Evolutionary conservation across 768 basidiomycete genomes (phyloP).

Genomic region (Tulasnella sp.): DNA sequence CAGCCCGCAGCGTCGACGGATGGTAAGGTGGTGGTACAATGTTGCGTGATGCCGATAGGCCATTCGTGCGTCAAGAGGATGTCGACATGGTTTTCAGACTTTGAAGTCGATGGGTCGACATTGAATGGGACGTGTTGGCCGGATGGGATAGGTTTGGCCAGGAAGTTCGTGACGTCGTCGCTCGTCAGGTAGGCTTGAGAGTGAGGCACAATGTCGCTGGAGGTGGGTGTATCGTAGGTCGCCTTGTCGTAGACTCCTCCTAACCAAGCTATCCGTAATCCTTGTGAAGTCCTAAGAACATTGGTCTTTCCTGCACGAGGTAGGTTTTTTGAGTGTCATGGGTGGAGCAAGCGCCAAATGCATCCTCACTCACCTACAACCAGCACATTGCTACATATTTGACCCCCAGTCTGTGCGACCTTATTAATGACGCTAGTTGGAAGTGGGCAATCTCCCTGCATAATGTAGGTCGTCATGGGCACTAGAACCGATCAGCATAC

Average conservation of each 20-base stretch:
- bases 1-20: conserved; percentile 31
- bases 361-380: conserved; percentile 77
- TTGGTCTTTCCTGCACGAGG: conserved; percentile 61
- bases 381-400: conserved; percentile 73
- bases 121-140: conserved; percentile 7
- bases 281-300: conserved; percentile 65
- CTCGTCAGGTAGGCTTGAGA: conserved; percentile 17
- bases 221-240: conserved; percentile 22
- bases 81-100: conserved; percentile 42
- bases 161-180: conserved; percentile 20
- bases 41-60: conserved; percentile 53
- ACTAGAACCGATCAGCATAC: conserved; percentile 34
- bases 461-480: conserved; percentile 85
- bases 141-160: conserved; percentile 15
- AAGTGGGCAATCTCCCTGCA: conserved; percentile 72
- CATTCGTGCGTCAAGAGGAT: conserved; percentile 73
- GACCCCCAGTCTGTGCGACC: conserved; percentile 64
- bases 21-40: conserved; percentile 47
- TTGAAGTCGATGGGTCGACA: conserved; percentile 5
- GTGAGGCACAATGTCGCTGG: background rate
- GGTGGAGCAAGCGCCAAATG: too few species aligned
- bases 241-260: conserved; percentile 64
- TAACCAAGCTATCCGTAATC: conserved; percentile 64
- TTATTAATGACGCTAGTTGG: conserved; percentile 64
- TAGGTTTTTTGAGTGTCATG: too few species aligned